Percentiles rank a stretch among this genome's conserved stretches.
These are phyloP conservation scores for Microsporum ferrugineum DNA, from an alignment of 2,329 filamentous ascomycete species.

Conservation along the genomic window DNA sequence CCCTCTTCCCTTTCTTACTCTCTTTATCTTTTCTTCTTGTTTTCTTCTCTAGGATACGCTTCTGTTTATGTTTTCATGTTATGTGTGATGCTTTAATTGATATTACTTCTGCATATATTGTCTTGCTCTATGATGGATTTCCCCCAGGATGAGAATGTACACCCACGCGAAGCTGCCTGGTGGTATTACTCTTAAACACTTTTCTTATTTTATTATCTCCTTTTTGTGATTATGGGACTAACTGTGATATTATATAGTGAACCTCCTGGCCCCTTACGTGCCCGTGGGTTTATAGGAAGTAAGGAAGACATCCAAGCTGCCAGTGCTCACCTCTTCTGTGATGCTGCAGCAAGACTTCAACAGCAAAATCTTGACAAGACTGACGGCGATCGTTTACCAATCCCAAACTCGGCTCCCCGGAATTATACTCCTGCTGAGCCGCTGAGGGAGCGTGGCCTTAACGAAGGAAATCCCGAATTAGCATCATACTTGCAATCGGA, in stretches of 20 bases:
- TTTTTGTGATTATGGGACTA: background rate
- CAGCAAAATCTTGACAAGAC: background rate
- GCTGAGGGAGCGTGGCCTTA: background rate
- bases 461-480: background rate
- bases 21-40: background rate
- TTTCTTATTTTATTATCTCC: background rate
- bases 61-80: background rate
- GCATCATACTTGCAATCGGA: slow-evolving; percentile 1
- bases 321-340: background rate
- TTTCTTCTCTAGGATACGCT: background rate
- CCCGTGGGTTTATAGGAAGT: background rate
- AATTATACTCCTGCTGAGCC: background rate
- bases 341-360: background rate
- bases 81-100: background rate
- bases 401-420: too few relatives aligned
- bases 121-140: background rate
- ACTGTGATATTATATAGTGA: background rate
- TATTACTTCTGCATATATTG: background rate
- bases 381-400: background rate
- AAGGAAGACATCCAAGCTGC: slow-evolving; percentile 1
- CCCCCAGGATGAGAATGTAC: background rate
- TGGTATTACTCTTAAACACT: background rate
- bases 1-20: background rate
- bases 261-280: background rate
- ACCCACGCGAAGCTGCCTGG: background rate